Evolutionary conservation across 2,329 filamentous ascomycete genomes (phyloP), one percentile per base, ranked within the genome.

Genomic region (Incumbomyces lentus): DNA sequence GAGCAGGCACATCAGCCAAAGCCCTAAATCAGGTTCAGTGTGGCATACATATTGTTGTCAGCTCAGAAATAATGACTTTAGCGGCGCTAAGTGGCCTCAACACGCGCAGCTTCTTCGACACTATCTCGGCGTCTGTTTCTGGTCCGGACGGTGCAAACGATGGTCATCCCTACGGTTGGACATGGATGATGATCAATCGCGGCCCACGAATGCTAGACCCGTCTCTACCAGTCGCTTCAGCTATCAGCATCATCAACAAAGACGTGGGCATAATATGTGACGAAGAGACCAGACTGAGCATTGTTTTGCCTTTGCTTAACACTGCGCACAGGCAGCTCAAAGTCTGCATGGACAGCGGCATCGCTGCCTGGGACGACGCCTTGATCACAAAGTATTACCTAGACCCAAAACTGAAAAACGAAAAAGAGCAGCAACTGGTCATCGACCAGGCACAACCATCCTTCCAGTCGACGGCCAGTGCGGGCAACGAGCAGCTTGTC

Each of bases 21-120:
- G 72, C 79, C 70, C 64, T 75, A 46, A 79, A 83, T 65, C 70
- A 84, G 61, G 69, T 84, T 41, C 59, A 82, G 30, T 78, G 78
- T 0, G 78, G 74, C 2, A 76, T 77, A 53, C 78, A 82, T 52
- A 81, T 83, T 55, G 68, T 79, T 1, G 71, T 75, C 1, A 70
- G 73, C 2, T 74, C 72, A 56, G 79, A 83, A 57, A 74, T 71
- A 3, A 69, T 81, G 65, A 79, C 76, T 0, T 72, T 82, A 36
- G 78, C 78, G 1, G 68, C 67, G 30, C 68, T 71, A 16, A 58
- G 80, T 2, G 78, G 77, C 0, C 63, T 82, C 13, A 70, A 79
- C 52, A 66, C 66, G 2, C 51, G 51, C 10, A 56, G 62, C 32
- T 67, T 70, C 1, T 67, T 67, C 3, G 62, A 71, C 16, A 62